These are phyloP conservation scores for Hypocrella siamensis DNA, from an alignment of 2,329 filamentous ascomycete species.

Conservation along the genomic window DNA sequence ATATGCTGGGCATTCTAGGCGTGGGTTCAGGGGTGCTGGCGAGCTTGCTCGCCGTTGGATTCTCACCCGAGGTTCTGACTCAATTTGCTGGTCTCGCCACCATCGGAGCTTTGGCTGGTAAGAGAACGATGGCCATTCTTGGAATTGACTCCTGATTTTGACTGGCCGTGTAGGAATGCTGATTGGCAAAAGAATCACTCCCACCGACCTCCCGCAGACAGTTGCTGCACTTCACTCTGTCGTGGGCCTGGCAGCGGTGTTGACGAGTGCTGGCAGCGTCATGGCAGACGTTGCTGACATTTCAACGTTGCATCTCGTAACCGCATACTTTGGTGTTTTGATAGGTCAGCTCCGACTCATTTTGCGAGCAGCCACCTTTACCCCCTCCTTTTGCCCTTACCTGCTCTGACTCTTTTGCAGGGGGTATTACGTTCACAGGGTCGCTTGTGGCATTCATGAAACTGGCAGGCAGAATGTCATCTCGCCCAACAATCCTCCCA, in stretches of 20 bases:
- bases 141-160: no score
- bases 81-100: conserved; percentile 69
- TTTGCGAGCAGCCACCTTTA: no score
- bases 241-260: conserved; percentile 72
- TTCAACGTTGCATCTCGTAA: conserved; percentile 68
- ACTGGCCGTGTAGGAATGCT: conserved; percentile 39
- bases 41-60: conserved; percentile 67
- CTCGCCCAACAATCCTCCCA: conserved; percentile 54
- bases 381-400: not conserved
- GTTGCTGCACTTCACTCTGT: conserved; percentile 83
- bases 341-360: conserved; percentile 47
- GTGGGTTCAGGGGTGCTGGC: conserved; percentile 72
- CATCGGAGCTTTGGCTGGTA: conserved; percentile 49
- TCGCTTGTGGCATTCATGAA: conserved; percentile 84
- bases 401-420: conserved; percentile 49
- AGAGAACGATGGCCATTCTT: no score
- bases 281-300: conserved; percentile 57
- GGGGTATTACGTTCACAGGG: conserved; percentile 79
- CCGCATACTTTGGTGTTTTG: conserved; percentile 71
- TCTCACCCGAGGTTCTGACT: conserved; percentile 59
- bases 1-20: conserved; percentile 73
- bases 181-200: conserved; percentile 75
- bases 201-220: conserved; percentile 76
- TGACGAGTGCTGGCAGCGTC: conserved; percentile 79
- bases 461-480: conserved; percentile 68